Evolutionary conservation across 2,329 filamentous ascomycete species (phyloP), one percentile per base, ranked within the genome.

Genomic region (Hymenotorrendiella dingleyae): DNA sequence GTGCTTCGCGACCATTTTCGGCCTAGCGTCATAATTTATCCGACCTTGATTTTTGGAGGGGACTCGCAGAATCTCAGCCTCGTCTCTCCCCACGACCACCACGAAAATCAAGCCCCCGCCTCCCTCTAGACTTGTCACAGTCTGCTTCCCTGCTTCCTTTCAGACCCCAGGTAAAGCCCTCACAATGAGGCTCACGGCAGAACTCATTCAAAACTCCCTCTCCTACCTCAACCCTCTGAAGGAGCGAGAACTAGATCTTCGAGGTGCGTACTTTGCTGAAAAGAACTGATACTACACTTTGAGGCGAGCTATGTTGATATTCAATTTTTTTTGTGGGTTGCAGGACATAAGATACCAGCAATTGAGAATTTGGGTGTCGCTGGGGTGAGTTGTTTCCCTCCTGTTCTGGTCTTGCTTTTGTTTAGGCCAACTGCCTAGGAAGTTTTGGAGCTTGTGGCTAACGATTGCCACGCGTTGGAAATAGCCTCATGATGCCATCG

Each of bases 201-300:
- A 97, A 67, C 82, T 97, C 62, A 94, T 98, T 71, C 80, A 88
- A 68, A 82, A 80, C 67, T 95, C 93, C 64, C 84, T 95, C 57
- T 96, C 91, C 66, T 98, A 96, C 76, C 85, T 97, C 70, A 98
- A 97, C 71, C 90, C 91, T 65, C 79, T 98, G 67, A 94, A 93
- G 72, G 93, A 98, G 78, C 88, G 93, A 68, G 93, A 98, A 79
- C 81, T 98, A 67, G 90, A 97, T 75, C 87, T 98, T 61, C 83
- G 93, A 95, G 93, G 93, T 97, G 86, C 81, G 89, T 80, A 58
- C 52, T 32, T 58, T 77, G 26, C 71, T 80, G 85, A 85, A 88
- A 94, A 88, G 88, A 82, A 76, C 86, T 57, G 89, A 93, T 94
- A 80, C 88, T 95, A 86, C 86, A 89, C 80, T 79, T 80, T 71